Conservation (phyloP, 768 basidiomycete species). For the Russula sp. region DNA sequence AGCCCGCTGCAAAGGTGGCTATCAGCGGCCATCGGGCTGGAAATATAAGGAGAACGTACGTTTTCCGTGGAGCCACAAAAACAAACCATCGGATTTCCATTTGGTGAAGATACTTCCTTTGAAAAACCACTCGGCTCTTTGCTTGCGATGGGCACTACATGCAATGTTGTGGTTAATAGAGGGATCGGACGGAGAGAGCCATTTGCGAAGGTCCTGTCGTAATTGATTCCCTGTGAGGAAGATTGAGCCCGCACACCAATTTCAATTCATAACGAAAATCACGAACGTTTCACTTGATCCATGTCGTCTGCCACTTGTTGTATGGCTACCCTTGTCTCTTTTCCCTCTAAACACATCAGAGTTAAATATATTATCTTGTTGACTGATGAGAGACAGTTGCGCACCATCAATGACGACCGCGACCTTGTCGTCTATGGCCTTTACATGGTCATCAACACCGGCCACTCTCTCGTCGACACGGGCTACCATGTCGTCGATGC, state of each 20-base stretch:
- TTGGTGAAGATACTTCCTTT: background rate
- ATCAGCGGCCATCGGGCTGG: background rate
- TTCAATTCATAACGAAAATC: too few relatives aligned
- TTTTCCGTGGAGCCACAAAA: constrained; percentile 6
- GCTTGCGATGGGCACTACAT: background rate
- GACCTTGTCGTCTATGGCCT: background rate
- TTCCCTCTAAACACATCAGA: too few relatives aligned
- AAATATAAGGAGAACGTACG: background rate
- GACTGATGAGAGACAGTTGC: too few relatives aligned
- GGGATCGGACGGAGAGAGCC: background rate
- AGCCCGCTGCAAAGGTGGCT: background rate
- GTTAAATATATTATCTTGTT: too few relatives aligned
- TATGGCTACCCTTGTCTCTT: too few relatives aligned
- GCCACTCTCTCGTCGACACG: too few relatives aligned
- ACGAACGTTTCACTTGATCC: constrained; percentile 2
- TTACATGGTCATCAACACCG: too few relatives aligned
- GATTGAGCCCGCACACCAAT: background rate
- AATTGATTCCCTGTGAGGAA: background rate
- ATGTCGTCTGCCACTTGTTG: too few relatives aligned
- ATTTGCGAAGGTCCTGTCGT: background rate
- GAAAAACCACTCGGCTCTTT: background rate
- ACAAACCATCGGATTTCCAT: background rate
- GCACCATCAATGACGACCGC: too few relatives aligned
- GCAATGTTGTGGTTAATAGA: constrained; percentile 2
- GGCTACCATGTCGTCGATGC: too few relatives aligned